Evolutionary conservation across 495 filamentous ascomycete genomes (phyloP).

Genomic region (Daldinia bambusicola): DNA sequence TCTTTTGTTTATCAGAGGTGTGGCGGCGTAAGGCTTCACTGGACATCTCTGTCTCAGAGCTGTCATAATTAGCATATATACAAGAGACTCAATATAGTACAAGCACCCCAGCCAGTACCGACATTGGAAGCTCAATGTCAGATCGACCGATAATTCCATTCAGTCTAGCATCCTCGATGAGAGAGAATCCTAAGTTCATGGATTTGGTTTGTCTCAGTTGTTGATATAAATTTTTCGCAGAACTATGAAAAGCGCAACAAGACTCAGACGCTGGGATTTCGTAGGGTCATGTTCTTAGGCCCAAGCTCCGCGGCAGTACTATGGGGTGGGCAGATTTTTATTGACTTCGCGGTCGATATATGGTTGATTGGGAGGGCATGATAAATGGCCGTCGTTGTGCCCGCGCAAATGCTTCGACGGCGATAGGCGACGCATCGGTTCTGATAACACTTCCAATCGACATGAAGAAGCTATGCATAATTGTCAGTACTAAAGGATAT

Average conservation of each 20-base stretch:
- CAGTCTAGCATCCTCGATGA: constrained; percentile 4
- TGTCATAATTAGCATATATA: constrained; percentile 25
- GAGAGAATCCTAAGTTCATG: constrained; percentile 8
- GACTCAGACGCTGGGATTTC: neutral
- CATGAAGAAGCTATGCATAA: constrained; percentile 88
- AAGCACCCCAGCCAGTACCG: neutral
- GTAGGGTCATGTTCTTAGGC: neutral
- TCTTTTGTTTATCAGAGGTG: constrained; percentile 17
- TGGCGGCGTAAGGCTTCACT: constrained; percentile 9
- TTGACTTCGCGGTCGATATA: constrained; percentile 53
- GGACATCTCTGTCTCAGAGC: constrained; percentile 4
- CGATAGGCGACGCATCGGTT: constrained; percentile 74
- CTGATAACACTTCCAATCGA: constrained; percentile 96
- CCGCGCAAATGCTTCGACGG: constrained; percentile 69
- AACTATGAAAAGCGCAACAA: neutral
- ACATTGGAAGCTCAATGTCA: constrained; percentile 8
- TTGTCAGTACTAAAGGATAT: constrained; percentile 22
- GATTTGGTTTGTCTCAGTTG: constrained; percentile 9
- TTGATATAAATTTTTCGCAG: neutral
- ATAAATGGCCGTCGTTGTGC: constrained; percentile 70
- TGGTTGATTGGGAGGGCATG: constrained; percentile 60
- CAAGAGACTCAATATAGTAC: constrained; percentile 30
- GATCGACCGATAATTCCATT: neutral
- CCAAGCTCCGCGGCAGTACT: neutral
- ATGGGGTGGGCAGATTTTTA: constrained; percentile 7